Base-by-base conservation (phyloP, 345 rosid genomes). In the Populus ilicifolia region DNA sequence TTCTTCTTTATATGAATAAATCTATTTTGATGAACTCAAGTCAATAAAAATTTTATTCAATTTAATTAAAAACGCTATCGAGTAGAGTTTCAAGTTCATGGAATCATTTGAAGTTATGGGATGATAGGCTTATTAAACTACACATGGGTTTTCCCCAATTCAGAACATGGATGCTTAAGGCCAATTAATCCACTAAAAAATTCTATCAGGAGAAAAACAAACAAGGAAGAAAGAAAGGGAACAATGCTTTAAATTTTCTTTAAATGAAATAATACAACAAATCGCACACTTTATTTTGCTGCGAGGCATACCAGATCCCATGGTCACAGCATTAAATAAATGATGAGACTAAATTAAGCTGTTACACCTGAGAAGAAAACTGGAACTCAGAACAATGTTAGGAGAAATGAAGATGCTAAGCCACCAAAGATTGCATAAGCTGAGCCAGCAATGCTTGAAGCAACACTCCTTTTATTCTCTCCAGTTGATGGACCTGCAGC, bases 391-490 rank as follows among this genome's bases (percentile, higher is more conserved):
- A 67, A 78, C 54, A 73, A 1, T 56, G 77, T 66, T 5, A 56
- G 30, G 41, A 73, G 61, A 78, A 54, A 21, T 13, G 73, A 52
- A 54, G 73, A 41, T 6, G 73, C 62, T 5, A 66, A 72, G 18
- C 72, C 80, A 25, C 67, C 11, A 52, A 66, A 18, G 29, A 78
- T 41, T 27, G 61, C 33, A 33, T 12, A 10, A 27, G 66, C 39
- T 9, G 76, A 50, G 30, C 39, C 35, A 2, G 73, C 39, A 29
- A 67, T 39, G 38, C 5, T 43, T 3, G 71, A 27, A 65, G 81
- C 81, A 5, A 10, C 79, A 36, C 23, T 73, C 2, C 5, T 56
- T 2, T 52, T 64, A 5, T 65, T 73, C 21, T 65, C 35, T 2
- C 66, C 39, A 5, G 27, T 5, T 64, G 50, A 13, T 46, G 50